Evolutionary conservation across 2,329 filamentous ascomycete species (phyloP).

Genomic region (Xylariaceae sp.): DNA sequence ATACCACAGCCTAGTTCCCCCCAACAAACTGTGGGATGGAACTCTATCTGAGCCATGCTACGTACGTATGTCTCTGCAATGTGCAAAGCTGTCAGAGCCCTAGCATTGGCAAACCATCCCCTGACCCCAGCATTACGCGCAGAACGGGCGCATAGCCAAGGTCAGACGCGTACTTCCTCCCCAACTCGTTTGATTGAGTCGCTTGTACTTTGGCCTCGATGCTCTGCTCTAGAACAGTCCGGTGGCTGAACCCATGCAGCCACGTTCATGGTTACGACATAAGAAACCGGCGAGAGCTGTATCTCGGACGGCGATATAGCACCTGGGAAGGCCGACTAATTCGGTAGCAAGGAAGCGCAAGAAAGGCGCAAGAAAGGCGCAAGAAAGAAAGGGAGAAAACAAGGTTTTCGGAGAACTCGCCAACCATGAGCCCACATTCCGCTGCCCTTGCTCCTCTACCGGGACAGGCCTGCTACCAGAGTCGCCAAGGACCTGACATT

Average conservation of each 20-base stretch:
- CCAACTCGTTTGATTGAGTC: background rate
- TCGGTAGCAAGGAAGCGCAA: background rate
- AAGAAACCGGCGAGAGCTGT: background rate
- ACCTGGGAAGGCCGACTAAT: background rate
- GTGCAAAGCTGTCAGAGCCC: no score
- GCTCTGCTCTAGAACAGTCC: constrained; percentile 13
- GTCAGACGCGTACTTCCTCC: background rate
- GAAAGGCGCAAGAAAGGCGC: background rate
- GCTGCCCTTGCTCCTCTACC: background rate
- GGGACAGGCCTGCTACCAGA: background rate
- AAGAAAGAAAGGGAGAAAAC: background rate
- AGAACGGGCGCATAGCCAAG: background rate
- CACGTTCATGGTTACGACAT: constrained; percentile 2
- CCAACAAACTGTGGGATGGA: no score
- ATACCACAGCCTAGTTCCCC: no score
- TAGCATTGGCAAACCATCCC: background rate
- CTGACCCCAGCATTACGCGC: background rate
- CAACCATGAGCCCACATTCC: constrained; percentile 3
- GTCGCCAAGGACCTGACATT: background rate
- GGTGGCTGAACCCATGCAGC: constrained; percentile 11
- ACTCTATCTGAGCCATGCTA: background rate
- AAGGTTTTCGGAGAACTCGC: background rate
- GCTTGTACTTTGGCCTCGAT: background rate
- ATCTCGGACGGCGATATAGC: background rate
- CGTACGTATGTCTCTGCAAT: background rate